Base-by-base conservation (phyloP, 2,329 filamentous ascomycete species). In the Nannizziopsis arthrosporioides region DNA sequence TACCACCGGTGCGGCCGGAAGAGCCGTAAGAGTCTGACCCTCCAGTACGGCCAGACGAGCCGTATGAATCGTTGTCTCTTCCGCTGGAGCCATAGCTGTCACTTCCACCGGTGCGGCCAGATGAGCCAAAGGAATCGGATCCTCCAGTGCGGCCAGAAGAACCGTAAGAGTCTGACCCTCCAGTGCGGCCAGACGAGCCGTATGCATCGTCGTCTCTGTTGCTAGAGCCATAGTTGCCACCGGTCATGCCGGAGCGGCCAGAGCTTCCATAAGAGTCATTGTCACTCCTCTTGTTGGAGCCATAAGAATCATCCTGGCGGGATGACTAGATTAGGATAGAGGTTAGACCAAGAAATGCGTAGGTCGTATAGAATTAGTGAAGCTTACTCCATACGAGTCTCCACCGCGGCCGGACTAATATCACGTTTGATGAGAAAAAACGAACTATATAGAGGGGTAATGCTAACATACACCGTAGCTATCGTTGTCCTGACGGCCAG, bases 381-480 rank as follows among this genome's bases (percentile, higher is more conserved):
- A 43, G 11, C 49, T 41, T 48, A 51, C 49, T 10, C 49, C 45
- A 31, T 48, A 44, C 15, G 44, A 27, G 17, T 45, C 39, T 22
- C 36, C 49, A 11, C 49, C 38, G 11, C 41, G 34, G n/a, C 38
- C 15, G 6, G 38, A 36, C 46, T 48, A 40, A 17, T 11, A 32
- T 18, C 6, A 18, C 9, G 9, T 5, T 39, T 11, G 19, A n/a
- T 2, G n/a, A 38, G 6, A 37, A 3, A 36, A 27, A 5, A 3
- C 7, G 1, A 5, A 12, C 10, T 7, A 7, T 37, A 7, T 17
- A n/a, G 8, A 34, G 19, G 9, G 7, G n/a, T 8, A 14, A 40
- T 8, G 8, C 12, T 31, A 19, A 30, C 44, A 34, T 41, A 47
- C 44, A 40, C 34, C 35, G 35, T 38, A 38, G 18, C 14, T 32